Evolutionary conservation across 345 rosid genomes (phyloP), one percentile per base, ranked within the genome.

Genomic region (Moringa oleifera): DNA sequence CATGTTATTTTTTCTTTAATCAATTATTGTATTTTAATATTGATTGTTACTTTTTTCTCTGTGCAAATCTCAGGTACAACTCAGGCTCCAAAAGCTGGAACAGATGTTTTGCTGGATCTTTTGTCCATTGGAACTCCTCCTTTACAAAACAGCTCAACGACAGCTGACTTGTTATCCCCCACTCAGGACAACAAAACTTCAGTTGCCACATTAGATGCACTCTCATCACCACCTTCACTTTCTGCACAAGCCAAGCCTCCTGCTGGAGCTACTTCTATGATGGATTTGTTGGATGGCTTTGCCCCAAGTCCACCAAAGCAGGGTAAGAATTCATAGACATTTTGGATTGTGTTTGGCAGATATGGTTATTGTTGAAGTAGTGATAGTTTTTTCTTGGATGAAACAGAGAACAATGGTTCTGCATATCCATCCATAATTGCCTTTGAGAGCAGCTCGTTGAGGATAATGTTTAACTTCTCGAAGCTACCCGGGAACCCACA

Each of bases 231-330:
- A 55, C 54, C 86, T 33, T 71, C 78, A 23, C 65, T 61, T 52
- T 24, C 83, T 52, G 59, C 76, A 61, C 74, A 57, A 23, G 67
- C 80, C 63, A 11, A 5, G 51, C 75, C 85, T 64, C 57, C 88
- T 55, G 62, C 71, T 25, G 80, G 76, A 69, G 71, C 82, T 78
- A 59, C 85, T 73, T 57, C 84, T 22, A 67, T 82, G 78, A 71
- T 90, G 74, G 96, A 90, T 81, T 83, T 90, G 73, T 77, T 94
- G 92, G 96, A 85, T 73, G 93, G 89, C 65, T 85, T 94, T 75
- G 72, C 72, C 24, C 78, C 91, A 28, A 75, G 67, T 77, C 82
- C 88, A 66, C 77, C 80, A 31, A 82, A 70, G 56, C 77, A 71
- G 66, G 96, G 99, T 94, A 82, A 70, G 71, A 18, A 31, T 51